Base-by-base conservation (phyloP, 805 yeast genomes). In the Myxozyma monticola region DNA sequence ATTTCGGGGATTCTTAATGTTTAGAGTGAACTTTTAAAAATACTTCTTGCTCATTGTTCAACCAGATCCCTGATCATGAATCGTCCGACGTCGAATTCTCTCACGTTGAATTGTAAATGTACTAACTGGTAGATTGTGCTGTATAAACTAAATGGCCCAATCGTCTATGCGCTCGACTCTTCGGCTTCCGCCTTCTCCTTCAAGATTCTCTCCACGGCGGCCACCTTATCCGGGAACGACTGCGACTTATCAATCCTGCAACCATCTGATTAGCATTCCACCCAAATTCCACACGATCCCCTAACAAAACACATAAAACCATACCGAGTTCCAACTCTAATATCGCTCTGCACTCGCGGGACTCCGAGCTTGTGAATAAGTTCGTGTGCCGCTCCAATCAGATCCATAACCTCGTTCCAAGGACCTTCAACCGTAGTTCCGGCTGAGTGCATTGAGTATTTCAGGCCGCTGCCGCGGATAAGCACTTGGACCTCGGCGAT, bases 381-480 rank as follows among this genome's bases (percentile, higher is more conserved):
- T 62, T 83, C 82, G 63, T 88, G 96, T 60, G 88, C 70, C 59
- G 79, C 77, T 6, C 96, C 96, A 60, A 88, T 84, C 45, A 87
- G 69, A 29, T 75, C 79, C 80, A 82, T 84, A 1, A 89, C 96
- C 48, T 85, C 89, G 62, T 81, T 80, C 96, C 96, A 89, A n/a
- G 88, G 89, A 1, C 96, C 96, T 61, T 85, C 80, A 60, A 85
- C 81, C 1, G 96, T 88, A 5, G 96, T 88, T 2, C 96, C 96
- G 2, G 96, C 96, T 60, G 95, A 84, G 68, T 88, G 96, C 52
- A 88, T 71, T 1, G 86, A 80, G 55, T 84, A 80, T 42, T 81
- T 74, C 47, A 88, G 70, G 2, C 79, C 83, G 26, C 85, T 78
- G 21, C 74, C 74, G 50, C 84, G 74, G 22, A 88, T 81, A 46